Evolutionary conservation across 495 filamentous ascomycete species (phyloP).

Genomic region (Lichina pygmaea): DNA sequence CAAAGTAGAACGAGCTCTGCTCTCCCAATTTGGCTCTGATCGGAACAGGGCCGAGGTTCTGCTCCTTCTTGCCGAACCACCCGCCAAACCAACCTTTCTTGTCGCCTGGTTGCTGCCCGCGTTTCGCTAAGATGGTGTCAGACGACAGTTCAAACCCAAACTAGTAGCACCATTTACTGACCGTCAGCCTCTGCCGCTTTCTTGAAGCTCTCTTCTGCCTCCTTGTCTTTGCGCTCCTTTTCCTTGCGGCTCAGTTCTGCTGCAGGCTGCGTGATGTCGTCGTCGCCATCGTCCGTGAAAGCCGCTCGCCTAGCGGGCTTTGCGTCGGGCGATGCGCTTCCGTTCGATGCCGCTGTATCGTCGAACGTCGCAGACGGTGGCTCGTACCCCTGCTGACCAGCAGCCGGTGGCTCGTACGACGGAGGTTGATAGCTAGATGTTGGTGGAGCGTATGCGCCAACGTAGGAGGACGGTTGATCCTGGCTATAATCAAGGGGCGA

Average conservation of each 20-base stretch:
- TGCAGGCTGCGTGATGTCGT: conserved; percentile 24
- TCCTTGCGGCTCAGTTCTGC: conserved; percentile 23
- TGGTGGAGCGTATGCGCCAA: not conserved
- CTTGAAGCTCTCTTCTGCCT: conserved; percentile 52
- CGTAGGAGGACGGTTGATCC: too few relatives aligned
- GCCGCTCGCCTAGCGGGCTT: conserved; percentile 44
- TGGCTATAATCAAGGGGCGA: too few relatives aligned
- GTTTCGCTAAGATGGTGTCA: conserved; percentile 16
- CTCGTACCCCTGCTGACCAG: conserved; percentile 9
- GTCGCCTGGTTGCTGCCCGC: conserved; percentile 8
- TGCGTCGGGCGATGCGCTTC: conserved; percentile 15
- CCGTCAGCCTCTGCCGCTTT: conserved; percentile 71
- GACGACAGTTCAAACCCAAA: conserved; percentile 1
- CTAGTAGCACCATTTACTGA: conserved; percentile 12
- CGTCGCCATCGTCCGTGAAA: conserved; percentile 60
- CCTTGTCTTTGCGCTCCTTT: conserved; percentile 29
- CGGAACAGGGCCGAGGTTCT: conserved; percentile 24
- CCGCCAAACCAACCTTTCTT: conserved; percentile 72
- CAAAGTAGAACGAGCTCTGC: conserved; percentile 76
- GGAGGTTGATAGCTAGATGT: conserved; percentile 18
- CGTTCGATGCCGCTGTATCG: conserved; percentile 20
- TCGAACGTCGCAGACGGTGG: conserved; percentile 8
- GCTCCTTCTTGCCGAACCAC: conserved; percentile 63
- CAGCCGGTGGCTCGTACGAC: conserved; percentile 15
- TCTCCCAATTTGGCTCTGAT: conserved; percentile 91